phyloP scores from a whole-genome alignment of 2,329 filamentous ascomycete genomes.

The Aspergillus aculeatinus region DNA sequence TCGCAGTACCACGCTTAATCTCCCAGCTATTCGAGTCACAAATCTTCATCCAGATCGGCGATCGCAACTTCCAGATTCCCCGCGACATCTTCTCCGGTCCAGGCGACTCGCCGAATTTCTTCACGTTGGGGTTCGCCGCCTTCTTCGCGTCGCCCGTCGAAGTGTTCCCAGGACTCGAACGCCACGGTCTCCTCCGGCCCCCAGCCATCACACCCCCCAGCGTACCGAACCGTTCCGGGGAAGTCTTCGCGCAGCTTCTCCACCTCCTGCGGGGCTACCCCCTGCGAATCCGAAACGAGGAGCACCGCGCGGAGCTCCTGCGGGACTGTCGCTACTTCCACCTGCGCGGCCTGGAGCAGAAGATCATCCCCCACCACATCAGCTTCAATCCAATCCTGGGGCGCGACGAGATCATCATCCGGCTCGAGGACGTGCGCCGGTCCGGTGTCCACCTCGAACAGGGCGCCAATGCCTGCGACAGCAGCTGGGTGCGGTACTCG shows the following conservation, averaged over 20 bases:
- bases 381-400: slow-evolving; percentile 69
- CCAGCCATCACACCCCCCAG: slow-evolving; percentile 81
- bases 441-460: slow-evolving; percentile 70
- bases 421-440: slow-evolving; percentile 84
- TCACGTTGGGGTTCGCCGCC: slow-evolving; percentile 82
- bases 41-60: slow-evolving; percentile 84
- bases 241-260: slow-evolving; percentile 78
- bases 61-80: slow-evolving; percentile 83
- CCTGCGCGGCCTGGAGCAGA: slow-evolving; percentile 86
- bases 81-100: slow-evolving; percentile 81
- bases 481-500: slow-evolving; percentile 72
- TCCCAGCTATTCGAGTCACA: slow-evolving; percentile 88
- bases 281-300: slow-evolving; percentile 70
- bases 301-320: slow-evolving; percentile 73
- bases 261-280: slow-evolving; percentile 82
- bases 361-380: slow-evolving; percentile 73
- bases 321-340: slow-evolving; percentile 91
- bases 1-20: slow-evolving; percentile 76
- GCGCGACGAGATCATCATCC: slow-evolving; percentile 72
- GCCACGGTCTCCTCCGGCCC: slow-evolving; percentile 75
- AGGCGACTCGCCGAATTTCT: slow-evolving; percentile 94
- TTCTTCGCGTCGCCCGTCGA: slow-evolving; percentile 81
- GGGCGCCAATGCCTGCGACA: slow-evolving; percentile 39
- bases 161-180: slow-evolving; percentile 80
- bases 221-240: slow-evolving; percentile 77